These are phyloP conservation scores for Diplosphaera chodatii DNA, from an alignment of 139 green algal species.

Conservation along the genomic window DNA sequence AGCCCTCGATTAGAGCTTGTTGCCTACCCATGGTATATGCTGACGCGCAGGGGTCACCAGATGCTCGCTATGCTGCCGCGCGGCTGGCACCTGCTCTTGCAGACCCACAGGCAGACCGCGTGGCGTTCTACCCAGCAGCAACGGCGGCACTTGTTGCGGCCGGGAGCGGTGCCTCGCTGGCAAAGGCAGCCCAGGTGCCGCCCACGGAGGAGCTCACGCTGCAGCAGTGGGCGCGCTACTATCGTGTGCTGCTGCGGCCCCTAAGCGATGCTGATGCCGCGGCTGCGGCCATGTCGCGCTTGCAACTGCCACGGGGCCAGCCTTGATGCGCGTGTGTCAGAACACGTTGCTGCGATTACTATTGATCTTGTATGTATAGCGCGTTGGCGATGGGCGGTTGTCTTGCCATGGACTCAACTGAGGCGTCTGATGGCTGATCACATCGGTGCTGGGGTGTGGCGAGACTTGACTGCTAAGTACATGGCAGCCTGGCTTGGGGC, in stretches of 20 bases:
- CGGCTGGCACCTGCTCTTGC: conserved; percentile 29
- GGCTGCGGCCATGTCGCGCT: not conserved
- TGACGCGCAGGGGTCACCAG: conserved; percentile 19
- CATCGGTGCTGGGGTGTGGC: no score
- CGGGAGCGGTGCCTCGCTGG: no score
- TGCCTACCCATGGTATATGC: not conserved
- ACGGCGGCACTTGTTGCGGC: no score
- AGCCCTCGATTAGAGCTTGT: not conserved
- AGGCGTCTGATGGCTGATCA: no score
- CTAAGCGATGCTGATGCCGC: not conserved
- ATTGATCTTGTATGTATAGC: no score
- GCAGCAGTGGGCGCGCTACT: conserved; percentile 8
- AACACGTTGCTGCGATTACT: not conserved
- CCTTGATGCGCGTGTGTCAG: no score
- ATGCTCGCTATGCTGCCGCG: conserved; percentile 28
- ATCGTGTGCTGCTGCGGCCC: not conserved
- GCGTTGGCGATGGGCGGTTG: no score
- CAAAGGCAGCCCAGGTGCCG: not conserved
- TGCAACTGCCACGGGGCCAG: no score
- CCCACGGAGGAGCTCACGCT: conserved; percentile 21
- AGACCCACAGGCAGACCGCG: conserved; percentile 30
- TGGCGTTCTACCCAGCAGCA: not conserved
- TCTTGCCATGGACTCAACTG: no score
- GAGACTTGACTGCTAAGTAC: no score
- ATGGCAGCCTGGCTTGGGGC: no score